phyloP scores from a whole-genome alignment of 2,329 filamentous ascomycete species.

The Pseudogymnoascus sp. region DNA sequence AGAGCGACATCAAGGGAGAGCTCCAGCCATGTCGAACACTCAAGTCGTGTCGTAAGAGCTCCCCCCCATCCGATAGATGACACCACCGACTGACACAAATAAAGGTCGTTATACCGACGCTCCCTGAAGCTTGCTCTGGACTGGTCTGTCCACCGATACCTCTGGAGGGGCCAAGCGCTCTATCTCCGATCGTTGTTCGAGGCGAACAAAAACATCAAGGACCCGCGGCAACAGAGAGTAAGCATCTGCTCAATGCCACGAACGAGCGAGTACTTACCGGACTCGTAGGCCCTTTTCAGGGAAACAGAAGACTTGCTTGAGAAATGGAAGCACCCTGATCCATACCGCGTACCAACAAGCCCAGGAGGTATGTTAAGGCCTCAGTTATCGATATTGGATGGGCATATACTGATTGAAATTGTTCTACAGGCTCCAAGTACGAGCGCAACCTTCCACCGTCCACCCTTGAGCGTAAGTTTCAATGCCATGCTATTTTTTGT shows the following conservation, averaged over 20 bases:
- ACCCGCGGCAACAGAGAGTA: constrained; percentile 82
- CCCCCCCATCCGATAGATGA: not conserved
- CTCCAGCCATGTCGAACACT: constrained; percentile 28
- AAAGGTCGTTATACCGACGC: constrained; percentile 75
- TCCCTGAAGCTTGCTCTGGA: constrained; percentile 89
- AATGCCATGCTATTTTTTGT: not conserved
- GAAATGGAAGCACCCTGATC: constrained; percentile 96
- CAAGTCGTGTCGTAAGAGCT: constrained; percentile 27
- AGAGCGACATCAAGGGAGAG: constrained; percentile 5
- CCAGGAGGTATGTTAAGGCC: constrained; percentile 67
- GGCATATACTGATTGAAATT: constrained; percentile 10
- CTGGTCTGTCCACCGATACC: constrained; percentile 85
- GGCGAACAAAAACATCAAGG: constrained; percentile 76
- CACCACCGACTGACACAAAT: constrained; percentile 13
- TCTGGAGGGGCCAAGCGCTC: constrained; percentile 93
- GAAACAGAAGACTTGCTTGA: constrained; percentile 85
- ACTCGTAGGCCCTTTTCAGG: constrained; percentile 63
- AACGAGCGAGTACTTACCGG: not conserved
- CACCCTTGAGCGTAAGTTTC: constrained; percentile 69
- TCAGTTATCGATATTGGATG: not conserved
- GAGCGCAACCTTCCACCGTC: constrained; percentile 84
- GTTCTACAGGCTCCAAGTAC: constrained; percentile 73
- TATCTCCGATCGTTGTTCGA: constrained; percentile 96
- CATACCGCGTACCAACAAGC: constrained; percentile 80
- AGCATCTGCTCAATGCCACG: constrained; percentile 19